Base-by-base conservation (phyloP, 1,284 basidiomycete genomes). In the Leccinum angustisporum region DNA sequence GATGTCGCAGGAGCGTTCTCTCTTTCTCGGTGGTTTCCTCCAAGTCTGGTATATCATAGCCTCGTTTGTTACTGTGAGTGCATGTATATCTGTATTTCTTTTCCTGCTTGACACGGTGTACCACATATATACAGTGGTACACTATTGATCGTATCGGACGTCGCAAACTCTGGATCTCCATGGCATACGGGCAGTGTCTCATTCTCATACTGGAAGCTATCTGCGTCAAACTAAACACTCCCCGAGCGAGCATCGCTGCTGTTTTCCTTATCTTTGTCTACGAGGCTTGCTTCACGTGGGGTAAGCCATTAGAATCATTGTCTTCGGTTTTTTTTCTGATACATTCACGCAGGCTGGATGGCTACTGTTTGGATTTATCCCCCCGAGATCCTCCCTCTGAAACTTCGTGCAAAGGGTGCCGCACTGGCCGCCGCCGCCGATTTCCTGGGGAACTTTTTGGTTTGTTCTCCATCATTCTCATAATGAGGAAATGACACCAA, bases 151-250 rank as follows among this genome's bases (percentile, higher is more conserved):
- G 53, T n/a, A 30, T 66, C 36, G 64, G 64, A 11, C 62, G 62
- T 48, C 65, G 63, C 48, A 67, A 67, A 31, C 64, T 65, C 7
- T 65, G 55, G 65, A 67, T 61, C 13, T 67, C 56, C 16, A 67
- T 65, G 64, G 65, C 64, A 21, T 61, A 61, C 7, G 53, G 57
- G 16, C 65, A 61, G 30, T 65, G 62, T 38, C 55, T 67, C 2
- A 36, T 66, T 21, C 65, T 65, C 34, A 4, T 67, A 2, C 38
- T 65, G 5, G 62, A 57, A 56, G 64, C 65, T 4, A 48, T 67
- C 6, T 65, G 64, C 9, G 58, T 67, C 30, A 56, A 11, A 36
- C 11, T 62, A 31, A 67, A 65, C 43, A 67, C 65, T 2, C 4
- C 56, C 1, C n/a, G 8, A 9, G 62, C 63, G 5, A 65, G 63